Conservation (phyloP, 2,329 filamentous ascomycete genomes). For the Cladosporium halotolerans region DNA sequence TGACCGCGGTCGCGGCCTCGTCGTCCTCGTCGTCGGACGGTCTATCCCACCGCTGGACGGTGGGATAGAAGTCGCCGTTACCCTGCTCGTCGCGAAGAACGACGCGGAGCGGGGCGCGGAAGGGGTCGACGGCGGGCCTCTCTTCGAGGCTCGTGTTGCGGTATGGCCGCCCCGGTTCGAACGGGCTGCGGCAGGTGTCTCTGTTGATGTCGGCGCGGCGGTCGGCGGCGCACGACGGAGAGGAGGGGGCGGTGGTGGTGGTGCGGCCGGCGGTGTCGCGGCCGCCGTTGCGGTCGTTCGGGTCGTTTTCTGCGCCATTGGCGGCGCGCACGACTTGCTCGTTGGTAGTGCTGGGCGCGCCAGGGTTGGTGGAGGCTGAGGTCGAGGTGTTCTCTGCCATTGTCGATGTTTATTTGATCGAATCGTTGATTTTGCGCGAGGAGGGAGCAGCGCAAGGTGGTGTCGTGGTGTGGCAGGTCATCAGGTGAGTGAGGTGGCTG, state of each 20-base stretch:
- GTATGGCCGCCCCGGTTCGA: not conserved
- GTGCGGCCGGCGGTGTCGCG: not conserved
- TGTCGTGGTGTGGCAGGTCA: not conserved
- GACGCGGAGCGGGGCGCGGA: not conserved
- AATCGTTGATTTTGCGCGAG: not conserved
- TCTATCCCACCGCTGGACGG: no score
- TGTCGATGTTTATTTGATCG: not conserved
- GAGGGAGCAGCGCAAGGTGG: not conserved
- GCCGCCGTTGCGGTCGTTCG: not conserved
- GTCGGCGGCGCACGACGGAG: not conserved
- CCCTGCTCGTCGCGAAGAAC: not conserved
- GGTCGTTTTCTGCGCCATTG: not conserved
- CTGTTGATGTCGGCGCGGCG: not conserved
- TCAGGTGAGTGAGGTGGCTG: not conserved
- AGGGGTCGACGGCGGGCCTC: not conserved
- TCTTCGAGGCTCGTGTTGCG: not conserved
- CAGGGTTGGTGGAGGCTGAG: not conserved
- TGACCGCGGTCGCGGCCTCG: not conserved
- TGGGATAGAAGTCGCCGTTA: not conserved
- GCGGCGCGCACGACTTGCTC: not conserved
- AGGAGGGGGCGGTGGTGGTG: not conserved
- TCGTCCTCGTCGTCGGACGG: not conserved
- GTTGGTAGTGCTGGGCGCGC: not conserved
- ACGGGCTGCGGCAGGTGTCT: not conserved
- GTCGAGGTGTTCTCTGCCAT: not conserved